Conservation (phyloP, 768 basidiomycete genomes). For the Daedaleopsis sinensis region DNA sequence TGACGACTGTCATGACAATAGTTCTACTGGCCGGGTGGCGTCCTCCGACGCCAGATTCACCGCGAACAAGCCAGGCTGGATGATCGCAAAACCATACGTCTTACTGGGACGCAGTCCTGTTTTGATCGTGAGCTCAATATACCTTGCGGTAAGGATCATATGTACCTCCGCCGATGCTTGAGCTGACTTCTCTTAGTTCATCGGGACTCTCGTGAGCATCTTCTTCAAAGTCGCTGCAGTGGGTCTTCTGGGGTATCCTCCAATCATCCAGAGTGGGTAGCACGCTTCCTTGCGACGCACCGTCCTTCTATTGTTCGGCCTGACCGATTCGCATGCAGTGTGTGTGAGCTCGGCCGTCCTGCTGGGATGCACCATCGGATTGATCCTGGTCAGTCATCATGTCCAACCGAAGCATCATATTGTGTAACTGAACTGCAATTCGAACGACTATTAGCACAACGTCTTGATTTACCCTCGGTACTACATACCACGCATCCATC, state of each 20-base stretch:
- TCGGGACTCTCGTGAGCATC: slow-evolving; percentile 64
- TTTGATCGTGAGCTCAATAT: slow-evolving; percentile 46
- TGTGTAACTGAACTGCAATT: too few species aligned
- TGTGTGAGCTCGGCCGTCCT: slow-evolving; percentile 55
- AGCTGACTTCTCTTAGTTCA: slow-evolving; percentile 41
- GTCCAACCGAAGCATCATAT: too few species aligned
- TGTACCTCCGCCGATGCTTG: background rate
- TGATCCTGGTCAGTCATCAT: slow-evolving; percentile 40
- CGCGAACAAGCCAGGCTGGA: slow-evolving; percentile 44
- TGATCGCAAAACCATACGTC: slow-evolving; percentile 60
- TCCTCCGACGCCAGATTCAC: slow-evolving; percentile 36
- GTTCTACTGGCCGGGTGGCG: slow-evolving; percentile 47
- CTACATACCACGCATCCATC: slow-evolving; percentile 31
- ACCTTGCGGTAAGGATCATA: slow-evolving; percentile 53
- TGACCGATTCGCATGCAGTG: background rate
- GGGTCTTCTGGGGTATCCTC: slow-evolving; percentile 57
- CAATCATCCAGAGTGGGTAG: slow-evolving; percentile 37
- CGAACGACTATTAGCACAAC: slow-evolving; percentile 38
- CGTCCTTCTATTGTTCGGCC: too few species aligned
- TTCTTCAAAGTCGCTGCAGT: slow-evolving; percentile 62
- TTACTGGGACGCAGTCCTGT: slow-evolving; percentile 42
- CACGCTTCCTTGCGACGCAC: background rate
- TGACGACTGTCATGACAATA: slow-evolving; percentile 22
- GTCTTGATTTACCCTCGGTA: slow-evolving; percentile 50
- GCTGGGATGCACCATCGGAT: slow-evolving; percentile 49